Percentiles rank a stretch among this genome's conserved stretches.
phyloP scores from a whole-genome alignment of 164 flowering plant species.

The Cinnamomum chago region DNA sequence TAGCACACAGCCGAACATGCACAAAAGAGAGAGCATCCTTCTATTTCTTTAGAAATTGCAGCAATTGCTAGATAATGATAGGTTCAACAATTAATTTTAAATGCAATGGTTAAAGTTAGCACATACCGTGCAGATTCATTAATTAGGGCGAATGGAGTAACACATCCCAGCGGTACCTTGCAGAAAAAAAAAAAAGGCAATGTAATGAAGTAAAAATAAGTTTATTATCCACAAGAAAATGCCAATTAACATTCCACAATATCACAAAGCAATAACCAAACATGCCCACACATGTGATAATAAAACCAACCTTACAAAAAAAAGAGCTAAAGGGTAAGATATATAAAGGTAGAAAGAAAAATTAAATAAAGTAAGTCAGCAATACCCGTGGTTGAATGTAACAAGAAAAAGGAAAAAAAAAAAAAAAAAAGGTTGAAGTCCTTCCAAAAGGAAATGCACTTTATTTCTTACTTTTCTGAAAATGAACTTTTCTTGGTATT shows the following conservation, averaged over 20 bases:
- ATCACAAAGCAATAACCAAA: not conserved
- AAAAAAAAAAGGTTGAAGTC: not conserved
- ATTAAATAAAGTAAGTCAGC: too few species aligned
- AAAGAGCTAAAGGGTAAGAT: not conserved
- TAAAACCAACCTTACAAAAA: not conserved
- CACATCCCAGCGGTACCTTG: constrained; percentile 93
- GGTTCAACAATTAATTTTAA: too few species aligned
- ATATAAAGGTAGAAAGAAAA: not conserved
- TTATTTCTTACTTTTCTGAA: not conserved
- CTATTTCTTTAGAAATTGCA: not conserved
- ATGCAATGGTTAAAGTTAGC: not conserved
- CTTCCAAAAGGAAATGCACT: not conserved
- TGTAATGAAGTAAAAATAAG: not conserved
- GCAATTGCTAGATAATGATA: not conserved
- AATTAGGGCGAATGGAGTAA: constrained; percentile 86
- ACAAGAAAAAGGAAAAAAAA: not conserved
- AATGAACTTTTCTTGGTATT: not conserved
- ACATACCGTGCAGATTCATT: constrained; percentile 87
- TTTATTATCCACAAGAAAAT: not conserved
- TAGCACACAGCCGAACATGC: too few species aligned
- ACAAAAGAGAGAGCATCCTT: too few species aligned
- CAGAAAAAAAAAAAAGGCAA: constrained; percentile 13
- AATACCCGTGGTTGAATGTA: not conserved
- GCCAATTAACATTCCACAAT: not conserved
- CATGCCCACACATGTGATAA: not conserved